These are phyloP conservation scores for Trametes maxima DNA, from an alignment of 768 basidiomycete genomes.

Conservation along the genomic window DNA sequence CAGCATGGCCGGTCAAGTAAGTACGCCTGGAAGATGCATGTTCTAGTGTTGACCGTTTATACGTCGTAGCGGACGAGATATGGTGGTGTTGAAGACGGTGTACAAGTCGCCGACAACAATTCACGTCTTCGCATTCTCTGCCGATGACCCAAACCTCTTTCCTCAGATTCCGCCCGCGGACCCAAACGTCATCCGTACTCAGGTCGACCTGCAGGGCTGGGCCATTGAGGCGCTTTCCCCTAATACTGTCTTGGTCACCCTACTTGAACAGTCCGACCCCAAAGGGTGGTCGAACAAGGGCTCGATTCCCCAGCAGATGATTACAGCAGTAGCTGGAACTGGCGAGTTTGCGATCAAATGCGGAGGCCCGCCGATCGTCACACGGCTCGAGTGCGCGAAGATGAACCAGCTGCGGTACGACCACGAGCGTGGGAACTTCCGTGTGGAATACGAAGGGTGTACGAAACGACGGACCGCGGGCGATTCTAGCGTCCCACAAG, in stretches of 20 bases:
- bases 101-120: conserved; percentile 96
- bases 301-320: conserved; percentile 93
- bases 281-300: conserved; percentile 97
- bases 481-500: conserved; percentile 17
- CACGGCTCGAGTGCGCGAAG: conserved; percentile 78
- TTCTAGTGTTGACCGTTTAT: conserved; percentile 12
- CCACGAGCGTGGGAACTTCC: conserved; percentile 79
- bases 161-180: conserved; percentile 68
- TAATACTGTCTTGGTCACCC: conserved; percentile 88
- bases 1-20: conserved; percentile 92
- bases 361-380: conserved; percentile 92
- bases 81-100: conserved; percentile 89
- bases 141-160: conserved; percentile 86
- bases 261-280: conserved; percentile 96
- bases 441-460: conserved; percentile 80
- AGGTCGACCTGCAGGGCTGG: conserved; percentile 99
- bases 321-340: conserved; percentile 83
- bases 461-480: conserved; percentile 44
- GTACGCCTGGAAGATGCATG: conserved; percentile 33
- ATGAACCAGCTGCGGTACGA: conserved; percentile 79
- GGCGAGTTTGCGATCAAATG: conserved; percentile 96
- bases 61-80: conserved; percentile 74
- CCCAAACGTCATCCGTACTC: conserved; percentile 83
- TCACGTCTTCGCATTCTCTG: conserved; percentile 94
- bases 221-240: conserved; percentile 95